Evolutionary conservation across 805 yeast species (phyloP).

Genomic region (Sungouiozyma intestinalis): DNA sequence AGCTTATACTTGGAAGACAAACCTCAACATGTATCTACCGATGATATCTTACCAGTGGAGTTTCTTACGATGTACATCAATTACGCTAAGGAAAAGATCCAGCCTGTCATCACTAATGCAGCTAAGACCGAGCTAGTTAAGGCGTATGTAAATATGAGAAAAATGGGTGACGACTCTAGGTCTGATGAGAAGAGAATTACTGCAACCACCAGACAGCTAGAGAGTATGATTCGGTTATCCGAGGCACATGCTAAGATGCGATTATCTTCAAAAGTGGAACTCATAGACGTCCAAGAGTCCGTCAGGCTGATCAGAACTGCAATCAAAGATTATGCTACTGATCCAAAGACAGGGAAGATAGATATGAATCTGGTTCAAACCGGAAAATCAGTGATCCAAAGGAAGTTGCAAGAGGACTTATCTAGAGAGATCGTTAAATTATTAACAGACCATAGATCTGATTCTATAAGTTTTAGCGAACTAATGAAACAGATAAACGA

Average conservation of each 20-base stretch:
- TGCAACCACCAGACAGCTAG: slow-evolving; percentile 95
- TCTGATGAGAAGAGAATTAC: slow-evolving; percentile 84
- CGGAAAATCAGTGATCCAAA: slow-evolving; percentile 82
- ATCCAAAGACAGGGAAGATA: slow-evolving; percentile 91
- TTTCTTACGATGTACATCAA: slow-evolving; percentile 81
- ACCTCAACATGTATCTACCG: slow-evolving; percentile 58
- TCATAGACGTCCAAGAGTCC: slow-evolving; percentile 83
- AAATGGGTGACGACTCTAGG: slow-evolving; percentile 83
- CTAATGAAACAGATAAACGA: slow-evolving; percentile 56
- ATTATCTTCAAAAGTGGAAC: slow-evolving; percentile 56
- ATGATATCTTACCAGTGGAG: slow-evolving; percentile 74
- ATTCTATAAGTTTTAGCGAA: slow-evolving; percentile 46
- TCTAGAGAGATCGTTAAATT: slow-evolving; percentile 47
- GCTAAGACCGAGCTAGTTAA: slow-evolving; percentile 81
- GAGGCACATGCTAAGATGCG: slow-evolving; percentile 99
- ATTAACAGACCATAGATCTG: slow-evolving; percentile 40
- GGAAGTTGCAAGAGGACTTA: slow-evolving; percentile 65
- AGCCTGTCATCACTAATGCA: slow-evolving; percentile 69
- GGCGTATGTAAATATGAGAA: slow-evolving; percentile 88
- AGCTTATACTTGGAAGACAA: slow-evolving; percentile 83
- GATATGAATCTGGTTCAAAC: slow-evolving; percentile 97
- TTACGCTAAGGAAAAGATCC: slow-evolving; percentile 77
- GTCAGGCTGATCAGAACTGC: slow-evolving; percentile 89
- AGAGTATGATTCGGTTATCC: slow-evolving; percentile 84
- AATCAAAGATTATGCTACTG: slow-evolving; percentile 95